Conservation (phyloP, 1,139 yeast species). For the Yamadazyma aaseri region DNA sequence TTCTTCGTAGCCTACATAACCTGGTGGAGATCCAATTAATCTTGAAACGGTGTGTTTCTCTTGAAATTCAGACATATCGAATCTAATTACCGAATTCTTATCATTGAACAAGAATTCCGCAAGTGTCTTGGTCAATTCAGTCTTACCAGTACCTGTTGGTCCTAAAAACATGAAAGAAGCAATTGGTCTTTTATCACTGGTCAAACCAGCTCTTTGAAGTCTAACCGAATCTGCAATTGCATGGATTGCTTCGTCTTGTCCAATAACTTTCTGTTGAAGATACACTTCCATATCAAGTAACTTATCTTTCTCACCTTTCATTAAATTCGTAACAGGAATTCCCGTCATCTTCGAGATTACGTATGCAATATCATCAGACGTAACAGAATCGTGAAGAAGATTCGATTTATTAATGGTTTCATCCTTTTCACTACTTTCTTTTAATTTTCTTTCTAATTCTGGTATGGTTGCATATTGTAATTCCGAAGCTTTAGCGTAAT, state of each 20-base stretch:
- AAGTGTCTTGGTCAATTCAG: slow-evolving; percentile 87
- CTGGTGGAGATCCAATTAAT: slow-evolving; percentile 96
- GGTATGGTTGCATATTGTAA: slow-evolving; percentile 88
- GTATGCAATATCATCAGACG: slow-evolving; percentile 88
- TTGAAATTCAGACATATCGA: slow-evolving; percentile 97
- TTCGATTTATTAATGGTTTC: slow-evolving; percentile 19
- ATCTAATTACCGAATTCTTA: slow-evolving; percentile 79
- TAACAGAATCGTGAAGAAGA: slow-evolving; percentile 86
- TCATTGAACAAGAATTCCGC: slow-evolving; percentile 92
- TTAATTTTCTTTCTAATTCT: slow-evolving; percentile 60
- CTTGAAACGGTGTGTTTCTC: slow-evolving; percentile 90
- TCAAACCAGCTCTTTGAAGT: slow-evolving; percentile 92
- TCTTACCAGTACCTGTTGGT: slow-evolving; percentile 98
- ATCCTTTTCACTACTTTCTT: slow-evolving; percentile 44
- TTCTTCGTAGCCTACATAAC: slow-evolving; percentile 94
- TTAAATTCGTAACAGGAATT: slow-evolving; percentile 85
- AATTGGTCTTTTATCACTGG: slow-evolving; percentile 90
- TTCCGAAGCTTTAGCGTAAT: slow-evolving; percentile 86
- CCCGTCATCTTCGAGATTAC: slow-evolving; percentile 96
- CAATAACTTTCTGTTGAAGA: slow-evolving; percentile 76
- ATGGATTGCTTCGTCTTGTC: slow-evolving; percentile 92
- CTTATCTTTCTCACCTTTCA: slow-evolving; percentile 94
- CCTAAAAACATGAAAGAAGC: slow-evolving; percentile 96
- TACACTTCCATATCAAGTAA: slow-evolving; percentile 83
- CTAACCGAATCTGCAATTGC: slow-evolving; percentile 94